Conservation (phyloP, 139 green algal genomes). For the Mychonastes homosphaera region DNA sequence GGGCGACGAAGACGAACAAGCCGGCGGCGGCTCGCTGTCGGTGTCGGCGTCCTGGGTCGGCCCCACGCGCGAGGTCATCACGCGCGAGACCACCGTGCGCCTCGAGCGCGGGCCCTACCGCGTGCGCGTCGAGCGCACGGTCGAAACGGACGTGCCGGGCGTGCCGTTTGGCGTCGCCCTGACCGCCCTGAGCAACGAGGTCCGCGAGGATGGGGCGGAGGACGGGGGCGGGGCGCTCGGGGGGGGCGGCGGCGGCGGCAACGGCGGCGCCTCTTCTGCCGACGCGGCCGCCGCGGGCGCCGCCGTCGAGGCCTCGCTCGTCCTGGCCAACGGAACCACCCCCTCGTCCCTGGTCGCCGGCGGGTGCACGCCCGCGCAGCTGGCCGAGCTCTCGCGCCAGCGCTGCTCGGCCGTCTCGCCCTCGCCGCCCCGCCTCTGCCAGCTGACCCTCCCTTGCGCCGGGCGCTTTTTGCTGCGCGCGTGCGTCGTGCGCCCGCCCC, state of each 20-base stretch:
- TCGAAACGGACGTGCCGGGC: slow-evolving; percentile 21
- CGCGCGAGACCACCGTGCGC: not conserved
- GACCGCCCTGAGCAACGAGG: slow-evolving; percentile 19
- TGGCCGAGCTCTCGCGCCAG: not conserved
- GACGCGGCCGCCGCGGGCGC: slow-evolving; percentile 4
- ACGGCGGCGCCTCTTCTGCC: too few relatives aligned
- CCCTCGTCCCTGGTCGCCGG: too few relatives aligned
- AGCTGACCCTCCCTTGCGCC: slow-evolving; percentile 23
- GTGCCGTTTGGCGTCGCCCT: slow-evolving; percentile 19
- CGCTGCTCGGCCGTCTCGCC: not conserved
- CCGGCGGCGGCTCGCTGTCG: slow-evolving; percentile 8
- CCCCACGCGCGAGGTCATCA: slow-evolving; percentile 29
- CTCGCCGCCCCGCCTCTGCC: not conserved
- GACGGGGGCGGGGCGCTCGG: too few relatives aligned
- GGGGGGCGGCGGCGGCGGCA: too few relatives aligned
- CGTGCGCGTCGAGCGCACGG: slow-evolving; percentile 10
- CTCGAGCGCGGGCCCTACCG: slow-evolving; percentile 9
- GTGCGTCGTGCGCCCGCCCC: slow-evolving; percentile 3
- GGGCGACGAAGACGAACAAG: slow-evolving; percentile 3
- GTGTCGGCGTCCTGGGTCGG: slow-evolving; percentile 29
- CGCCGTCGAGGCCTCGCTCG: slow-evolving; percentile 14
- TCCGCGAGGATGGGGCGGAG: too few relatives aligned
- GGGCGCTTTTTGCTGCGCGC: slow-evolving; percentile 18
- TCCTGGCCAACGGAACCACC: not conserved
- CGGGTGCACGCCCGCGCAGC: not conserved